Evolutionary conservation across 805 yeast genomes (phyloP).

Genomic region (Yamadazyma takamatsuzukensis): DNA sequence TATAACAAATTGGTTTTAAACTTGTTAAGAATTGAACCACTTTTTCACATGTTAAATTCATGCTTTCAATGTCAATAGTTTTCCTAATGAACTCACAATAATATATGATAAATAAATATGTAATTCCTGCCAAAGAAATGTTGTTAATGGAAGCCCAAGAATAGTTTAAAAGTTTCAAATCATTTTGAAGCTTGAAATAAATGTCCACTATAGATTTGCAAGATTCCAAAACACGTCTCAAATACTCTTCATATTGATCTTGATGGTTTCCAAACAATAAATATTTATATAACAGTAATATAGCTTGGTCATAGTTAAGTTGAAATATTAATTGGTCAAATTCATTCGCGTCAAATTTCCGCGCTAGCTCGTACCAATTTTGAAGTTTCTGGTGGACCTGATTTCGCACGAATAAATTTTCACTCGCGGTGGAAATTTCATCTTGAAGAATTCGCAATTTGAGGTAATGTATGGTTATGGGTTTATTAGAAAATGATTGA

Average conservation of each 20-base stretch:
- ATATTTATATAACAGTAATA: slow-evolving; percentile 10
- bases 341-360: too few species aligned
- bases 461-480: slow-evolving; percentile 4
- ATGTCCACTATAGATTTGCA: slow-evolving; percentile 12
- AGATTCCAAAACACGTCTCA: slow-evolving; percentile 6
- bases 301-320: slow-evolving; percentile 11
- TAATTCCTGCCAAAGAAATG: slow-evolving; percentile 8
- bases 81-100: slow-evolving; percentile 3
- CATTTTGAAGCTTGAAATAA: slow-evolving; percentile 6
- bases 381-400: slow-evolving; percentile 2
- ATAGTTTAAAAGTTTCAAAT: slow-evolving; percentile 10
- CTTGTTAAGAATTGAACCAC: slow-evolving; percentile 3
- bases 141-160: slow-evolving; percentile 17
- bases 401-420: too few species aligned
- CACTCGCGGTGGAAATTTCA: too few species aligned
- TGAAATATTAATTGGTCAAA: slow-evolving; percentile 8
- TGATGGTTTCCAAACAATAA: slow-evolving; percentile 2
- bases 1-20: slow-evolving; percentile 3
- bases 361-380: too few species aligned
- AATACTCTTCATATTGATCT: slow-evolving; percentile 10
- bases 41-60: neutral
- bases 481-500: too few species aligned
- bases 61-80: neutral
- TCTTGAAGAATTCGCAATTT: slow-evolving; percentile 7
- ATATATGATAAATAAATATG: slow-evolving; percentile 11